Evolutionary conservation across 257 asterid genomes (phyloP).

Genomic region (Primulina eburnea): DNA sequence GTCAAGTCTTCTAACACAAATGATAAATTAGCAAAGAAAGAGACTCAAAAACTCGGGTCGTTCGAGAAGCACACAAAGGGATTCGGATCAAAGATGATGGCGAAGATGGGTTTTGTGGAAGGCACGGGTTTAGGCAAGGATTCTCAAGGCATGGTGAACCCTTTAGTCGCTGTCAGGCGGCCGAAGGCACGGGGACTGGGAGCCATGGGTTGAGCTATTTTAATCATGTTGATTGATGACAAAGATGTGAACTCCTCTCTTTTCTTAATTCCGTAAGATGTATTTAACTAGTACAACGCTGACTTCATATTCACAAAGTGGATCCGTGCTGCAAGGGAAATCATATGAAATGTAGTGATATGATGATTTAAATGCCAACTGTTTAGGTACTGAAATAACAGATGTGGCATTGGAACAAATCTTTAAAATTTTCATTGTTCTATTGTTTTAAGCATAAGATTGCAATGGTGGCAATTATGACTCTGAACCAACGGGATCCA

Average conservation of each 20-base stretch:
- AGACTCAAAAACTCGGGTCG: conserved; percentile 44
- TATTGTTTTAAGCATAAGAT: background rate
- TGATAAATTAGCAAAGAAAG: conserved; percentile 32
- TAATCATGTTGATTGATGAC: background rate
- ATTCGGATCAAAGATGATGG: conserved; percentile 93
- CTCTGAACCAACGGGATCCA: background rate
- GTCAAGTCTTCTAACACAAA: conserved; percentile 29
- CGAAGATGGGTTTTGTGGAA: conserved; percentile 85
- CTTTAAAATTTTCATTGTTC: no score
- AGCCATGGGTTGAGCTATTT: conserved; percentile 37
- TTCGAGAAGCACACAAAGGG: conserved; percentile 92
- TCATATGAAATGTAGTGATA: background rate
- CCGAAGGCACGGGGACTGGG: conserved; percentile 78
- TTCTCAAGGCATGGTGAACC: conserved; percentile 79
- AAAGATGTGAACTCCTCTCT: conserved; percentile 19
- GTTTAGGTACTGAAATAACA: background rate
- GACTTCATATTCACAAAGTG: background rate
- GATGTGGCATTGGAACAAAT: no score
- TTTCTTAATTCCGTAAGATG: background rate
- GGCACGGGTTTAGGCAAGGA: conserved; percentile 83
- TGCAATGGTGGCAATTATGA: background rate
- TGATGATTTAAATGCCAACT: background rate
- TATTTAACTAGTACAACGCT: conserved; percentile 1
- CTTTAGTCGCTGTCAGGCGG: conserved; percentile 70
- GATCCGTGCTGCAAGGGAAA: background rate